A percentile compares a stretch with the other conserved stretches of the same genome.
These are phyloP conservation scores for Ophiostoma australiae DNA, from an alignment of 2,329 filamentous ascomycete genomes.

Conservation along the genomic window DNA sequence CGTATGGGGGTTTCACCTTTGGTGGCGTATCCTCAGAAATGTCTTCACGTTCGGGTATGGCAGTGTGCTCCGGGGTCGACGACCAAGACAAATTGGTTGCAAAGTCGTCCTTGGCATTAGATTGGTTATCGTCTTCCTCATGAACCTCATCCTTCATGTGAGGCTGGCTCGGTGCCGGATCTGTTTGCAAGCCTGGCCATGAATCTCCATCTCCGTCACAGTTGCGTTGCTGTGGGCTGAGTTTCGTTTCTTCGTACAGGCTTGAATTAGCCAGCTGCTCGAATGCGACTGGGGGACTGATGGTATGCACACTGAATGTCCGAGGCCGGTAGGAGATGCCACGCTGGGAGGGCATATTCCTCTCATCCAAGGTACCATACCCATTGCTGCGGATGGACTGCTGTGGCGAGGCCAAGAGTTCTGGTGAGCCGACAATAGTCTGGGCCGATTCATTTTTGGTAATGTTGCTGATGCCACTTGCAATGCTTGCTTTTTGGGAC, in stretches of 20 bases:
- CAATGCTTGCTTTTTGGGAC: neutral
- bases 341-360: neutral
- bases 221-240: too few relatives aligned
- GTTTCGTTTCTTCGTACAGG: neutral
- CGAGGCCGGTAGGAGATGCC: conserved; percentile 2
- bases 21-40: neutral
- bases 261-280: neutral
- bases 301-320: conserved; percentile 25
- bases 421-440: neutral
- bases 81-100: neutral
- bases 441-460: neutral
- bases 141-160: neutral
- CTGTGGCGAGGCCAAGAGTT: neutral
- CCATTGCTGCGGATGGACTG: neutral
- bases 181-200: neutral
- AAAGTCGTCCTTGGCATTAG: neutral
- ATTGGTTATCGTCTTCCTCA: neutral
- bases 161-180: neutral
- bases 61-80: too few relatives aligned
- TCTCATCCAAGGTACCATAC: neutral
- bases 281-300: conserved; percentile 17
- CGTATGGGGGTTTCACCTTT: neutral
- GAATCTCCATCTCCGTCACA: neutral
- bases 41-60: neutral
- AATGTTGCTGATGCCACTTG: neutral